Percentiles rank a stretch among this genome's conserved stretches.
Evolutionary conservation across 495 filamentous ascomycete species (phyloP).

Genomic region (Xylaria bambusicola): DNA sequence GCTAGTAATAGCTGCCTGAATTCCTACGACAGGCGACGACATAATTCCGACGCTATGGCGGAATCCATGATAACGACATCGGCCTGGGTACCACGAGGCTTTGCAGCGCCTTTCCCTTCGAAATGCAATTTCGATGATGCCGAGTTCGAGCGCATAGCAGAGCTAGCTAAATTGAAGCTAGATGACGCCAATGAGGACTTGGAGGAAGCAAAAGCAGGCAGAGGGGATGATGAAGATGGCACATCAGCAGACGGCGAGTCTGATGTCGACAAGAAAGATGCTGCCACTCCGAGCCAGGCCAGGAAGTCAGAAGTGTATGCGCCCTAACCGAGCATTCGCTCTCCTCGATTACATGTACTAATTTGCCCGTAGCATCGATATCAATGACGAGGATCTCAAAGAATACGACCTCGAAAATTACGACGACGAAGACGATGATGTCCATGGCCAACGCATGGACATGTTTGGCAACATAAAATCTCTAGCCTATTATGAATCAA

Average conservation of each 20-base stretch:
- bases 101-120: slow-evolving; percentile 85
- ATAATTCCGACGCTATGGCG: slow-evolving; percentile 19
- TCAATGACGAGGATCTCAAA: slow-evolving; percentile 83
- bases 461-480: slow-evolving; percentile 96
- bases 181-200: slow-evolving; percentile 90
- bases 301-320: slow-evolving; percentile 41
- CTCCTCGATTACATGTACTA: not conserved
- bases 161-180: slow-evolving; percentile 84
- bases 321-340: not conserved
- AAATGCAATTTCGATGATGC: slow-evolving; percentile 92
- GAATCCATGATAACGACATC: slow-evolving; percentile 89
- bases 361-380: slow-evolving; percentile 37
- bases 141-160: slow-evolving; percentile 87
- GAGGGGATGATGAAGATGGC: slow-evolving; percentile 39
- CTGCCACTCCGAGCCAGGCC: slow-evolving; percentile 30
- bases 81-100: slow-evolving; percentile 90
- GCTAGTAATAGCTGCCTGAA: too few species aligned
- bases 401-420: slow-evolving; percentile 97
- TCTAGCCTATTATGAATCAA: slow-evolving; percentile 87
- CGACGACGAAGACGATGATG: slow-evolving; percentile 72
- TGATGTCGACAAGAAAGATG: slow-evolving; percentile 24
- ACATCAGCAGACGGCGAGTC: slow-evolving; percentile 22
- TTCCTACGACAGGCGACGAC: not conserved
- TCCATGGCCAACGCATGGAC: slow-evolving; percentile 67
- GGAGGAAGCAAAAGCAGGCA: slow-evolving; percentile 59